A percentile compares a stretch with the other conserved stretches of the same genome.
Evolutionary conservation across 1,284 basidiomycete species (phyloP).

Genomic region (Ceratobasidium sp.): DNA sequence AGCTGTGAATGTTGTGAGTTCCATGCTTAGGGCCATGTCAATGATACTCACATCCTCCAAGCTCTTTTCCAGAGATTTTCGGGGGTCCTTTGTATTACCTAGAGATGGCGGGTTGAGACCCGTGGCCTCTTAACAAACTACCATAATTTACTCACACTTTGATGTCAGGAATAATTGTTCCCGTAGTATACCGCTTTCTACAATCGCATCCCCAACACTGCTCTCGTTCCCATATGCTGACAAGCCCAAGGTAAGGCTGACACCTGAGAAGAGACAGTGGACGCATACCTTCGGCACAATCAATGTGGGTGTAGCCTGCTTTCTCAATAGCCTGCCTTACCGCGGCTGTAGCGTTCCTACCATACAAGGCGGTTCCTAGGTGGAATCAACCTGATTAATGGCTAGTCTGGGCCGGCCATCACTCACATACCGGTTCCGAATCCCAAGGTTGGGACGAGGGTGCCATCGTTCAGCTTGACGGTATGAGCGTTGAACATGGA

Average conservation of each 20-base stretch:
- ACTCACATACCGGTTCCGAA: slow-evolving; percentile 28
- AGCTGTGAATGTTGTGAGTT: background rate
- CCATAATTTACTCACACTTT: slow-evolving; percentile 19
- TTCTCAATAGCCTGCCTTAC: slow-evolving; percentile 33
- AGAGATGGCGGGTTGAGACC: slow-evolving; percentile 10
- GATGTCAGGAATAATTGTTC: slow-evolving; percentile 40
- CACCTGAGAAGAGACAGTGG: background rate
- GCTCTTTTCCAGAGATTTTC: slow-evolving; percentile 52
- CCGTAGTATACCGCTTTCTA: slow-evolving; percentile 32
- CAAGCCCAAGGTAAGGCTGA: background rate
- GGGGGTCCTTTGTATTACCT: slow-evolving; percentile 47
- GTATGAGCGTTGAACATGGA: slow-evolving; percentile 39
- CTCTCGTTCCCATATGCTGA: slow-evolving; percentile 48
- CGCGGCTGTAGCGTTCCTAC: slow-evolving; percentile 29
- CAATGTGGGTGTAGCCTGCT: slow-evolving; percentile 48
- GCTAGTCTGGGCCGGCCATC: background rate
- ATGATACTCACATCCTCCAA: slow-evolving; percentile 51
- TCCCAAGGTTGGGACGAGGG: slow-evolving; percentile 32
- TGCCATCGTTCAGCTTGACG: slow-evolving; percentile 35
- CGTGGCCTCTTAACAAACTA: background rate
- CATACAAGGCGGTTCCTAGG: slow-evolving; percentile 32
- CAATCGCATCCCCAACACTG: slow-evolving; percentile 48
- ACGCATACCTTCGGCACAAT: slow-evolving; percentile 48
- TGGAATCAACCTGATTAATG: background rate
- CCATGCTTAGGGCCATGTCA: background rate